phyloP scores from a whole-genome alignment of 495 filamentous ascomycete genomes.

The Annulohypoxylon stygium region DNA sequence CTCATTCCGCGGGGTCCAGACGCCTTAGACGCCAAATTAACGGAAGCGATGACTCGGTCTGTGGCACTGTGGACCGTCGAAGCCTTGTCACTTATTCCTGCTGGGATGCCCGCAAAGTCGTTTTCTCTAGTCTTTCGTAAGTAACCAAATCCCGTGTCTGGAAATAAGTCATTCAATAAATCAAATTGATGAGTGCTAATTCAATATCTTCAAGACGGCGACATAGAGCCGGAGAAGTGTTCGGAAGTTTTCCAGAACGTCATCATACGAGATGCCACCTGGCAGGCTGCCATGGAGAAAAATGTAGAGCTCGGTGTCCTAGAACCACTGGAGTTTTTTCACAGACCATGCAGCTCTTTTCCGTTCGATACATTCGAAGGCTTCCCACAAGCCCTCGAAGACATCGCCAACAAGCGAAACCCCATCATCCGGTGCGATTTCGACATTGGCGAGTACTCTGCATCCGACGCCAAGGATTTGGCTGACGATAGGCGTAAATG shows the following conservation, averaged over 20 bases:
- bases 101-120: not conserved
- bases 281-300: constrained; percentile 9
- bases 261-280: not conserved
- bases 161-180: not conserved
- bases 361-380: not conserved
- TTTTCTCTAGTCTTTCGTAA: constrained; percentile 11
- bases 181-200: not conserved
- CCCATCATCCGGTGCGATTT: constrained; percentile 1
- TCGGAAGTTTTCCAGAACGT: not conserved
- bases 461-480: not conserved
- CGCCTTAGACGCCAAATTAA: not conserved
- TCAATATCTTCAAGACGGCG: not conserved
- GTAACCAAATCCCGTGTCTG: not conserved
- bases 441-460: not conserved
- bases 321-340: not conserved
- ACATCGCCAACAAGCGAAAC: not conserved
- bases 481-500: not conserved
- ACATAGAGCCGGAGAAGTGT: not conserved
- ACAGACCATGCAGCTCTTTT: not conserved
- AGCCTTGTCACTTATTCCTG: not conserved
- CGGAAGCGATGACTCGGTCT: constrained; percentile 5
- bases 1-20: not conserved
- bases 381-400: not conserved
- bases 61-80: not conserved
- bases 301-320: not conserved